Conservation (phyloP, 1,284 basidiomycete genomes). For the Ustilago curta region DNA sequence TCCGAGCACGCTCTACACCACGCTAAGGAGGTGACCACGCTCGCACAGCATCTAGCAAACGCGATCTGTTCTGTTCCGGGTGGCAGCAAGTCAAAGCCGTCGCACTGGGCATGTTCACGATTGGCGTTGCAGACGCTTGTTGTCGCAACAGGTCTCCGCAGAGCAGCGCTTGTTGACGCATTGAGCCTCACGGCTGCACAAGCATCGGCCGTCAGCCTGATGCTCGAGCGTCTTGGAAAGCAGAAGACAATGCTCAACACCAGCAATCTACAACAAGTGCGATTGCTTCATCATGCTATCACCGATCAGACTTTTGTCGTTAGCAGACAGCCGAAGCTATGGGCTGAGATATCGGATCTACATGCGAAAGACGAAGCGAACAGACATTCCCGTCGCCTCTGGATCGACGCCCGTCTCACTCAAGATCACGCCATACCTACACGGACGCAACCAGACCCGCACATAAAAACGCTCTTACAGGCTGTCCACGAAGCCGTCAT, state of each 20-base stretch:
- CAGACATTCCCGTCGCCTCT: not conserved
- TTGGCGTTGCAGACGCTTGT: slow-evolving; percentile 27
- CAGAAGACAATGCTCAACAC: not conserved
- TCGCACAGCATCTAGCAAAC: slow-evolving; percentile 12
- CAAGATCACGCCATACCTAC: slow-evolving; percentile 13
- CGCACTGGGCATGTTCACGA: slow-evolving; percentile 20
- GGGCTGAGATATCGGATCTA: slow-evolving; percentile 6
- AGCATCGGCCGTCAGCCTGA: slow-evolving; percentile 15
- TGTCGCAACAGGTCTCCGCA: slow-evolving; percentile 20
- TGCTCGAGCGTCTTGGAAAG: not conserved
- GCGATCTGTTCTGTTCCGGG: slow-evolving; percentile 5
- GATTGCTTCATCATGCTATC: slow-evolving; percentile 20
- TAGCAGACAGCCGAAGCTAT: slow-evolving; percentile 15
- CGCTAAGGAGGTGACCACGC: not conserved
- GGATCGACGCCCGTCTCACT: slow-evolving; percentile 19
- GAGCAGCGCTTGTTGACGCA: slow-evolving; percentile 32
- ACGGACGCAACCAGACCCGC: slow-evolving; percentile 10
- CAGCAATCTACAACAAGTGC: not conserved
- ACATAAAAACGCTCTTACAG: slow-evolving; percentile 6
- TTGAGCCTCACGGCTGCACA: slow-evolving; percentile 17
- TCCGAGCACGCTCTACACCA: slow-evolving; percentile 3
- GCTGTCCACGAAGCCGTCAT: slow-evolving; percentile 4
- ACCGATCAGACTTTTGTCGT: slow-evolving; percentile 30
- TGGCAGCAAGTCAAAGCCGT: slow-evolving; percentile 3
- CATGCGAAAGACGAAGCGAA: not conserved